phyloP scores from a whole-genome alignment of 2,329 filamentous ascomycete genomes.

The Endoconidiophora laricicola region DNA sequence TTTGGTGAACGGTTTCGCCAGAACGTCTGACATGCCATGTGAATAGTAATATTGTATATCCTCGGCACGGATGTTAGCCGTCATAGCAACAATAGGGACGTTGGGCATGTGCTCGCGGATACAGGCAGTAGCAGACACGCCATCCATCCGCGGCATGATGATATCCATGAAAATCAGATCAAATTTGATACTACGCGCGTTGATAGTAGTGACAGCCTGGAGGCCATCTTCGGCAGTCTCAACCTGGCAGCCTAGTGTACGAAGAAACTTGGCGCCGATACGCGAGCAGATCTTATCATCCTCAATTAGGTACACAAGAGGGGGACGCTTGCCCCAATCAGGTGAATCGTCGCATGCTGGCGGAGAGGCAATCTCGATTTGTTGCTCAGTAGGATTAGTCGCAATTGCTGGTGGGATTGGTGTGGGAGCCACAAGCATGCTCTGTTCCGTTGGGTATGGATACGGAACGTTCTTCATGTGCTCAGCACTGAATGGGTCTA shows the following conservation, averaged over 20 bases:
- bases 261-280: slow-evolving; percentile 51
- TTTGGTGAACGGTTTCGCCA: slow-evolving; percentile 92
- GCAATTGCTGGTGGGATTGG: background rate
- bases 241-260: slow-evolving; percentile 49
- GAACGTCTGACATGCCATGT: slow-evolving; percentile 96
- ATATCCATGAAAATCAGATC: slow-evolving; percentile 78
- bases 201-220: slow-evolving; percentile 78
- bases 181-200: slow-evolving; percentile 32
- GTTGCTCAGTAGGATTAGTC: background rate
- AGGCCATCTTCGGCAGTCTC: slow-evolving; percentile 67
- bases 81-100: slow-evolving; percentile 93
- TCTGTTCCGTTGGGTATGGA: slow-evolving; percentile 28
- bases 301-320: slow-evolving; percentile 80
- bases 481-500: slow-evolving; percentile 86
- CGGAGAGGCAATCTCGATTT: slow-evolving; percentile 1
- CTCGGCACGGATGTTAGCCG: slow-evolving; percentile 89
- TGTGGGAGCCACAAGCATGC: slow-evolving; percentile 2
- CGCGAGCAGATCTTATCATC: slow-evolving; percentile 53
- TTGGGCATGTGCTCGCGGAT: slow-evolving; percentile 74
- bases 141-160: slow-evolving; percentile 93
- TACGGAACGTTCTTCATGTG: slow-evolving; percentile 93
- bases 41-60: slow-evolving; percentile 96
- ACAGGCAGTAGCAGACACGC: slow-evolving; percentile 83
- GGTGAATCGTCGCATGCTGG: slow-evolving; percentile 17
- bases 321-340: slow-evolving; percentile 44